Evolutionary conservation across 192 early-diverging fungal species (phyloP).

Genomic region (Podila clonocystis): DNA sequence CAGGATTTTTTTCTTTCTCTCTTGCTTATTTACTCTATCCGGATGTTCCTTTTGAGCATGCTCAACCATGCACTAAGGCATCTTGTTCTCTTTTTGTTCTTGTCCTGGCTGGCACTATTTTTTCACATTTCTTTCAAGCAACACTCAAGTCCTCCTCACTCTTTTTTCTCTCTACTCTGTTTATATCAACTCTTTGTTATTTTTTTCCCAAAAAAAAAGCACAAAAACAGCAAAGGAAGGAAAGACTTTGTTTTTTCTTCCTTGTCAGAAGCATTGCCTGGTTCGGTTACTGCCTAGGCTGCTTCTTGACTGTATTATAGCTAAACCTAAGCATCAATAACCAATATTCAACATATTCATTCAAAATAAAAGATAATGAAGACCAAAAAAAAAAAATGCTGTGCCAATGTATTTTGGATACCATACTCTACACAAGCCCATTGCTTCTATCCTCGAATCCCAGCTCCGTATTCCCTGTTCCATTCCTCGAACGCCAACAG

Average conservation of each 20-base stretch:
- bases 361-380: conserved; percentile 42
- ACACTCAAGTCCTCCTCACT: neutral
- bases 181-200: conserved; percentile 47
- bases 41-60: conserved; percentile 16
- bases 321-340: conserved; percentile 33
- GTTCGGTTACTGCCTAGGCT: conserved; percentile 47
- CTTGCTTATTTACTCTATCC: neutral
- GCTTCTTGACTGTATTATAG: conserved; percentile 43
- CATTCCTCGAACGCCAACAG: conserved; percentile 76
- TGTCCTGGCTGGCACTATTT: neutral
- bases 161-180: neutral
- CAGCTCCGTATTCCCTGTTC: conserved; percentile 75
- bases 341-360: conserved; percentile 55
- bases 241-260: conserved; percentile 2
- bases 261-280: conserved; percentile 17
- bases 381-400: neutral
- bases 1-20: neutral
- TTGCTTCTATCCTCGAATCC: conserved; percentile 23
- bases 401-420: neutral
- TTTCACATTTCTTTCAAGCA: conserved; percentile 19
- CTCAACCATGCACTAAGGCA: conserved; percentile 39
- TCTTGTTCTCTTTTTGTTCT: conserved; percentile 1
- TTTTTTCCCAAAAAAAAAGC: conserved; percentile 24
- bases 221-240: neutral
- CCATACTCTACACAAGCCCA: neutral